Conservation (phyloP, 805 yeast species). For the Wickerhamiella brachini region DNA sequence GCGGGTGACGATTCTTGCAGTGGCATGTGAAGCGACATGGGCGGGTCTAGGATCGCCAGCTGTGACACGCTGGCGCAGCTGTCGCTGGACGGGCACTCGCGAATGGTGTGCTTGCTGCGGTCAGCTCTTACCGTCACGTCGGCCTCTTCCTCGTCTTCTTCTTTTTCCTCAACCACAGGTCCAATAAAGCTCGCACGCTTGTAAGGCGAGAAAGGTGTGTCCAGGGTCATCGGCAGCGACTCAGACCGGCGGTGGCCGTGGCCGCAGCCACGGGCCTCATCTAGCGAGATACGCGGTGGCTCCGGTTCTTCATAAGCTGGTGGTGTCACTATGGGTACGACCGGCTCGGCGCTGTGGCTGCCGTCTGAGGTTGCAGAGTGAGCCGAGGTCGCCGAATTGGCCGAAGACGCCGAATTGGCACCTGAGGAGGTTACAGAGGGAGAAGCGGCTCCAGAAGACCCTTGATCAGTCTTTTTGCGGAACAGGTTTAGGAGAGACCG, state of each 20-base stretch:
- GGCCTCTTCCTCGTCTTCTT: slow-evolving; percentile 5
- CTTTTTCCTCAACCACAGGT: slow-evolving; percentile 19
- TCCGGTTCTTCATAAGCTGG: not conserved
- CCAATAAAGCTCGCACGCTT: slow-evolving; percentile 9
- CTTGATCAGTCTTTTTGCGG: slow-evolving; percentile 5
- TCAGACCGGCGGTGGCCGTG: slow-evolving; percentile 13
- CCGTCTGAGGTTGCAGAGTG: too few relatives aligned
- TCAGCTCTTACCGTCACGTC: not conserved
- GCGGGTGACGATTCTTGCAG: not conserved
- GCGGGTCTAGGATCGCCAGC: slow-evolving; percentile 2
- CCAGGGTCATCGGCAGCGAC: slow-evolving; percentile 11
- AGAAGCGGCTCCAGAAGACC: not conserved
- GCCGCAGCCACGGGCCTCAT: slow-evolving; percentile 17
- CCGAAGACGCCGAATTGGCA: not conserved
- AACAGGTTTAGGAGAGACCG: slow-evolving; percentile 14
- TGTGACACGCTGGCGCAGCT: not conserved
- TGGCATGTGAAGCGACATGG: not conserved
- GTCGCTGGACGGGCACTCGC: not conserved
- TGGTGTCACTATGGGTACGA: slow-evolving; percentile 1
- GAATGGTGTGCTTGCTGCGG: not conserved
- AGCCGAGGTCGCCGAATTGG: not conserved
- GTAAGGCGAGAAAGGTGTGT: slow-evolving; percentile 14
- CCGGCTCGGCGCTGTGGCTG: too few relatives aligned
- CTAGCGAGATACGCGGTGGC: slow-evolving; percentile 16
- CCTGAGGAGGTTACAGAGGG: too few relatives aligned